Conservation (phyloP, 805 yeast genomes). For the Saturnispora dispora region DNA sequence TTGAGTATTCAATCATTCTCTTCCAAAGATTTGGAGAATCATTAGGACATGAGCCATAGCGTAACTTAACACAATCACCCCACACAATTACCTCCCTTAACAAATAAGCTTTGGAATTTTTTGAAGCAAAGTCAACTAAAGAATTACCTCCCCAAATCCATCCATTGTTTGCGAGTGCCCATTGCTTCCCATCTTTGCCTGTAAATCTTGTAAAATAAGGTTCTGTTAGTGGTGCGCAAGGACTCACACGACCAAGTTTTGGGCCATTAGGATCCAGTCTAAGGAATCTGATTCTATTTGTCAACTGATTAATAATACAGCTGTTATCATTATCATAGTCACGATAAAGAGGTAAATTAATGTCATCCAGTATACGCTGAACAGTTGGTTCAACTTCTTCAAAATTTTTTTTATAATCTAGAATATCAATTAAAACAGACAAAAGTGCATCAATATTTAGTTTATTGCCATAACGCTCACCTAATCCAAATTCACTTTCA, state of each 20-base stretch:
- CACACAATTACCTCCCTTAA: slow-evolving; percentile 91
- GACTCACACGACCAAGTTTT: slow-evolving; percentile 55
- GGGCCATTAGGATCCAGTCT: slow-evolving; percentile 82
- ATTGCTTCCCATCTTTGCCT: slow-evolving; percentile 43
- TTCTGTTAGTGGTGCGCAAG: slow-evolving; percentile 60
- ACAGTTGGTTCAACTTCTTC: slow-evolving; percentile 31
- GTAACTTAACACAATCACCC: slow-evolving; percentile 93
- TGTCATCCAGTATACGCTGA: slow-evolving; percentile 55
- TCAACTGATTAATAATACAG: slow-evolving; percentile 58
- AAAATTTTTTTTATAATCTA: slow-evolving; percentile 22
- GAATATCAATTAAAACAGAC: slow-evolving; percentile 36
- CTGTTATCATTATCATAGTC: slow-evolving; percentile 67
- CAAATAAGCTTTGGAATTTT: slow-evolving; percentile 67
- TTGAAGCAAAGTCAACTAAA: slow-evolving; percentile 83
- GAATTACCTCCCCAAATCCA: slow-evolving; percentile 99
- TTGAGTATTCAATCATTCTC: slow-evolving; percentile 72
- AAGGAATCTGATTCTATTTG: slow-evolving; percentile 66
- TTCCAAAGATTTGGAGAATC: slow-evolving; percentile 91
- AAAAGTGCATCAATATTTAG: slow-evolving; percentile 45
- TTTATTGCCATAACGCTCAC: slow-evolving; percentile 42
- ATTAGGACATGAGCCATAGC: slow-evolving; percentile 68
- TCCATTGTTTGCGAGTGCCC: slow-evolving; percentile 87
- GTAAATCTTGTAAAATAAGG: slow-evolving; percentile 76
- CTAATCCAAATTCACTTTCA: slow-evolving; percentile 34
- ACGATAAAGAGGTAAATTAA: slow-evolving; percentile 63